Conservation (phyloP, 169 alveolate genomes). For the Plasmodium reichenowi region DNA sequence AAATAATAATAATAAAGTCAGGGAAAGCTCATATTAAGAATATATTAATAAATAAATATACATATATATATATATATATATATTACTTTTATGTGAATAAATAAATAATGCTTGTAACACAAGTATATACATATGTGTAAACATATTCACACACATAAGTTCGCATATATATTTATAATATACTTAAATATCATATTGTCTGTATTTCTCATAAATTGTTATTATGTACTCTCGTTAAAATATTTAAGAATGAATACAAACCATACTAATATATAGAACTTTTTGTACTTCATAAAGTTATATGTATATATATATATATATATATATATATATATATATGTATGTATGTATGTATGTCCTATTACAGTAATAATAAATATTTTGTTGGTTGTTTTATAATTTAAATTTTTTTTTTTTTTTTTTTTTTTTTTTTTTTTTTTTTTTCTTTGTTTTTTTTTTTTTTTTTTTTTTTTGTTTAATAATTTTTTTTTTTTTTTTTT, state of each 20-base stretch:
- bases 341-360: background rate
- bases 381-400: background rate
- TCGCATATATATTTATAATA: background rate
- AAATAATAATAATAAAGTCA: background rate
- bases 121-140: background rate
- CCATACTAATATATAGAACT: no score
- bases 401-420: conserved; percentile 3
- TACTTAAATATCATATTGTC: no score
- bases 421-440: conserved; percentile 9
- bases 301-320: no score
- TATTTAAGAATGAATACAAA: no score
- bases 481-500: conserved; percentile 6
- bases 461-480: conserved; percentile 12
- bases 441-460: conserved; percentile 10
- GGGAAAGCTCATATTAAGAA: background rate
- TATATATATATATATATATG: no score
- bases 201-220: no score
- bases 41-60: background rate
- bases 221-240: no score
- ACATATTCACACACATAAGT: background rate
- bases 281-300: no score
- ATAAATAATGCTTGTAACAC: background rate
- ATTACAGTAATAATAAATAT: background rate
- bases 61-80: background rate
- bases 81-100: background rate